These are phyloP conservation scores for Priceomyces carsonii DNA, from an alignment of 805 yeast species.

Conservation along the genomic window DNA sequence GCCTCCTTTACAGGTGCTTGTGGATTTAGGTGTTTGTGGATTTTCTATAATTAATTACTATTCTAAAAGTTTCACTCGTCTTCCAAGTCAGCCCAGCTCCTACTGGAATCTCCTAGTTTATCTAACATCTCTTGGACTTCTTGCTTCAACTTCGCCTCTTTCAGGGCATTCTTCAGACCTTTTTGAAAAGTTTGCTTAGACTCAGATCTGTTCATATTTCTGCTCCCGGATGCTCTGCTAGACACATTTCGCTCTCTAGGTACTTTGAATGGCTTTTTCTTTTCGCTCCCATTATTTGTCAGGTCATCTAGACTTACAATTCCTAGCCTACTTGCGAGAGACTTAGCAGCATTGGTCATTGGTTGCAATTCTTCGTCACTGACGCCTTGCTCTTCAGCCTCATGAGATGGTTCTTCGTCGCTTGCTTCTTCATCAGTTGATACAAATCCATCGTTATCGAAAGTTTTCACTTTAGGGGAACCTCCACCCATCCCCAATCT, in stretches of 20 bases:
- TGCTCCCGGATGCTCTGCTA: neutral
- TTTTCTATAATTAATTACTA: too few species aligned
- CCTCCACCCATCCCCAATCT: slow-evolving; percentile 20
- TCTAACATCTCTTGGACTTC: slow-evolving; percentile 29
- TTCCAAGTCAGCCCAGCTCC: slow-evolving; percentile 36
- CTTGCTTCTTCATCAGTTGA: slow-evolving; percentile 8
- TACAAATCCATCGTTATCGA: slow-evolving; percentile 9
- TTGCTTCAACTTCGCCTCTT: slow-evolving; percentile 21
- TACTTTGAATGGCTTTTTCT: neutral
- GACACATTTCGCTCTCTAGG: neutral
- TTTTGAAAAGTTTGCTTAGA: neutral
- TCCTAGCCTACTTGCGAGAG: slow-evolving; percentile 33
- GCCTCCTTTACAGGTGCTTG: too few species aligned
- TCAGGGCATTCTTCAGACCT: slow-evolving; percentile 4
- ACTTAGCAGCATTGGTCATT: slow-evolving; percentile 31
- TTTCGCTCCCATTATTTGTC: slow-evolving; percentile 3
- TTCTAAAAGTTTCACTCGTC: too few species aligned
- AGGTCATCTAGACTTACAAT: slow-evolving; percentile 10
- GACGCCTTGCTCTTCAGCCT: neutral
- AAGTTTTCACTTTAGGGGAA: neutral
- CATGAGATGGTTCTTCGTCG: neutral
- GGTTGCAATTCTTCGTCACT: slow-evolving; percentile 19
- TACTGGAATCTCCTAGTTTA: slow-evolving; percentile 25
- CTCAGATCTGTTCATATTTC: neutral
- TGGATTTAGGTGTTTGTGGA: too few species aligned